Evolutionary conservation across 805 yeast genomes (phyloP).

Genomic region (Ascoidea asiatica): DNA sequence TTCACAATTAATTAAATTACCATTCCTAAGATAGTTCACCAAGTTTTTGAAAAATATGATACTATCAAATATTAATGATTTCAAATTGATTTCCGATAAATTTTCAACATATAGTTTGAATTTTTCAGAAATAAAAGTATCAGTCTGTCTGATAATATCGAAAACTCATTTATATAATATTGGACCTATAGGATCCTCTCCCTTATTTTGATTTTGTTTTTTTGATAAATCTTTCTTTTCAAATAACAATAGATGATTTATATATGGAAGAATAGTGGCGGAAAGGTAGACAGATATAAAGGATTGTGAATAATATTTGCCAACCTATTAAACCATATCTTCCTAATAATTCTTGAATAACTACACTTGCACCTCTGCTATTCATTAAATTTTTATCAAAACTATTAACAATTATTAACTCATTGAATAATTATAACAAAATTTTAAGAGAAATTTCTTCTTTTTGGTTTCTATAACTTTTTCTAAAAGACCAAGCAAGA

Average conservation of each 20-base stretch:
- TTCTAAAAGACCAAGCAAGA: conserved; percentile 64
- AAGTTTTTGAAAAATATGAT: no score
- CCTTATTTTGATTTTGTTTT: no score
- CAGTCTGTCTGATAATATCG: conserved; percentile 15
- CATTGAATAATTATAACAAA: conserved; percentile 13
- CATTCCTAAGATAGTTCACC: no score
- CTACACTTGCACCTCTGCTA: conserved; percentile 75
- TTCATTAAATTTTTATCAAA: conserved; percentile 66
- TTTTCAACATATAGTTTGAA: no score
- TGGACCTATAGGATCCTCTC: not conserved
- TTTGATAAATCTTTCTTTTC: no score
- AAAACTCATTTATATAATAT: conserved; percentile 14
- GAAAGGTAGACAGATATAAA: conserved; percentile 15
- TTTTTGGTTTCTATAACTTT: conserved; percentile 19
- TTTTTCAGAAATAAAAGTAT: no score
- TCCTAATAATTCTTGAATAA: conserved; percentile 76
- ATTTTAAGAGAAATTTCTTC: conserved; percentile 12
- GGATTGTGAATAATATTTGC: no score
- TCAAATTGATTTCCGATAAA: no score
- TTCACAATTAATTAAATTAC: no score
- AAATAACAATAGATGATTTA: not conserved
- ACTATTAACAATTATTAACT: conserved; percentile 36
- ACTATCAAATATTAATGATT: no score
- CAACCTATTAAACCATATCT: conserved; percentile 41
- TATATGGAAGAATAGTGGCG: not conserved